phyloP scores from a whole-genome alignment of 768 basidiomycete species.

The Cubamyces sp. region DNA sequence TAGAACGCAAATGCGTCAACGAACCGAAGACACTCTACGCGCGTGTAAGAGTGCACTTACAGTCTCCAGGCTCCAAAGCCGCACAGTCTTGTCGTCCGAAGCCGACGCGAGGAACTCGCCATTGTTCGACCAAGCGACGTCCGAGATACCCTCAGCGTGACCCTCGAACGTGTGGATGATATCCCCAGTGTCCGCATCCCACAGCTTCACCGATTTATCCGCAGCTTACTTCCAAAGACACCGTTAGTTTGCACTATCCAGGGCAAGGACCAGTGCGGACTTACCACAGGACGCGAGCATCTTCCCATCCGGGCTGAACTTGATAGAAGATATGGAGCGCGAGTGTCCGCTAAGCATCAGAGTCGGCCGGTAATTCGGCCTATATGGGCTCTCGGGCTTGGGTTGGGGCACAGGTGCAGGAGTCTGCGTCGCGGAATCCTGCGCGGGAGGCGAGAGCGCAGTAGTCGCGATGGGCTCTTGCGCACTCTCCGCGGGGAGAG shows the following conservation, averaged over 20 bases:
- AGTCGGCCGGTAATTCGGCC: constrained; percentile 50
- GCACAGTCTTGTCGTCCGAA: constrained; percentile 90
- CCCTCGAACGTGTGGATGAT: constrained; percentile 74
- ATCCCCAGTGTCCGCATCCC: constrained; percentile 75
- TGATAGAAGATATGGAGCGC: constrained; percentile 79
- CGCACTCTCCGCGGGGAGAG: neutral
- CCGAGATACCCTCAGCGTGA: constrained; percentile 84
- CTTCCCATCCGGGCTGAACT: constrained; percentile 86
- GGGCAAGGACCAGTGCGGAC: neutral
- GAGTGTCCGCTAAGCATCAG: constrained; percentile 82
- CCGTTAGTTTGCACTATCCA: constrained; percentile 21
- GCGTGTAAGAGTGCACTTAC: constrained; percentile 40
- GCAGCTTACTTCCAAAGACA: constrained; percentile 63
- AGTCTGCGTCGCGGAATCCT: constrained; percentile 17
- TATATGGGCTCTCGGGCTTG: constrained; percentile 5
- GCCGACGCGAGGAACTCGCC: constrained; percentile 86
- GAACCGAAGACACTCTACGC: constrained; percentile 1
- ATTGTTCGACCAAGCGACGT: constrained; percentile 87
- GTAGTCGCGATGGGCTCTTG: constrained; percentile 10
- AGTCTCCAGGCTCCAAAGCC: constrained; percentile 79
- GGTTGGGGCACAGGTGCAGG: constrained; percentile 18
- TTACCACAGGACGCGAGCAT: constrained; percentile 78
- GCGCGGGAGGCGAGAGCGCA: constrained; percentile 19
- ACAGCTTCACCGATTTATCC: constrained; percentile 82
- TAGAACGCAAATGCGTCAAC: constrained; percentile 20